A percentile compares a stretch with the other conserved stretches of the same genome.
Evolutionary conservation across 305 asterid genomes (phyloP).

Genomic region (Coffea humblotiana): DNA sequence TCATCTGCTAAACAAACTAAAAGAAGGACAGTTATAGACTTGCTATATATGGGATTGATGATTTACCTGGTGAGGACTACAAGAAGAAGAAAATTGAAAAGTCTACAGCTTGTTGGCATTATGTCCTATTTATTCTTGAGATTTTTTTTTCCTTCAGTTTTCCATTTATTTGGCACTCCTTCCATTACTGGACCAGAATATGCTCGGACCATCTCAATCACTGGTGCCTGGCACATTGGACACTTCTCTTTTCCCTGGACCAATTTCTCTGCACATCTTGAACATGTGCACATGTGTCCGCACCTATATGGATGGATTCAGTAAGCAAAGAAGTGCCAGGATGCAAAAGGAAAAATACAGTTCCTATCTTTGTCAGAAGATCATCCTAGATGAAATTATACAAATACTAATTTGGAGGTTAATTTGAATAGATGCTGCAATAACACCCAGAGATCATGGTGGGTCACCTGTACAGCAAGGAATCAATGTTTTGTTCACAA

Average conservation of each 20-base stretch:
- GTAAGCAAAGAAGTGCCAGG: not conserved
- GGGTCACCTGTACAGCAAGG: conserved; percentile 70
- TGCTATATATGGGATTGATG: not conserved
- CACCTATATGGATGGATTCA: conserved; percentile 47
- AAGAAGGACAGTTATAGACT: not conserved
- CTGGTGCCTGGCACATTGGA: conserved; percentile 87
- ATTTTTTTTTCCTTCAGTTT: conserved; percentile 12
- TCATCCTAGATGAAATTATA: not conserved
- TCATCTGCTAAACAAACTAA: not conserved
- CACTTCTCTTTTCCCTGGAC: conserved; percentile 57
- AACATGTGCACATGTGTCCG: conserved; percentile 94
- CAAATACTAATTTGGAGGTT: not conserved
- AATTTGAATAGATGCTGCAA: not conserved
- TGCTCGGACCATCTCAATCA: conserved; percentile 70
- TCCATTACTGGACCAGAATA: conserved; percentile 50
- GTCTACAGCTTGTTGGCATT: conserved; percentile 15
- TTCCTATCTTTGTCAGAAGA: not conserved
- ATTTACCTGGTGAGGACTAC: conserved; percentile 38
- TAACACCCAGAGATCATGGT: not conserved
- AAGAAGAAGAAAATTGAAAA: conserved; percentile 21
- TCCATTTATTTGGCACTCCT: not conserved
- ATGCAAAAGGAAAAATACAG: not conserved
- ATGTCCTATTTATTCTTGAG: conserved; percentile 23
- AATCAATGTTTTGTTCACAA: conserved; percentile 49
- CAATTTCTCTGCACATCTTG: conserved; percentile 69